Evolutionary conservation across 768 basidiomycete species (phyloP).

Genomic region (Auriculariales sp.): DNA sequence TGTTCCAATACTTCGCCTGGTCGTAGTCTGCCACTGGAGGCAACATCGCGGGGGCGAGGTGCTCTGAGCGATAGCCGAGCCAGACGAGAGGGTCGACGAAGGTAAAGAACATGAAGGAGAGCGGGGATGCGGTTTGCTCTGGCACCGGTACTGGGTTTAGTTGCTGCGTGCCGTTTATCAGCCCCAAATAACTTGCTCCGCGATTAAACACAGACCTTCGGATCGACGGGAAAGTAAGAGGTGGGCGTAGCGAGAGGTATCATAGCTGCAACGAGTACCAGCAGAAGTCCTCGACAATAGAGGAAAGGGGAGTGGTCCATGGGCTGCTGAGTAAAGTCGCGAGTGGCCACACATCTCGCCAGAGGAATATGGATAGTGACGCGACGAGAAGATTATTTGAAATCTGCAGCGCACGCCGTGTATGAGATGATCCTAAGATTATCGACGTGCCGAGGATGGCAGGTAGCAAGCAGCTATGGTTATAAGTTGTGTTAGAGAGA

Average conservation of each 20-base stretch:
- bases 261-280: slow-evolving; percentile 28
- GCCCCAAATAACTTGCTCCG: slow-evolving; percentile 14
- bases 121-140: slow-evolving; percentile 35
- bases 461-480: neutral
- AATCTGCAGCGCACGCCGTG: neutral
- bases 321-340: slow-evolving; percentile 37
- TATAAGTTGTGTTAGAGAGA: neutral
- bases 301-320: slow-evolving; percentile 31
- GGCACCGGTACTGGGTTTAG: slow-evolving; percentile 20
- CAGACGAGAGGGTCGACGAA: slow-evolving; percentile 41
- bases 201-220: slow-evolving; percentile 28
- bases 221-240: slow-evolving; percentile 42
- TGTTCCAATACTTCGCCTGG: slow-evolving; percentile 14
- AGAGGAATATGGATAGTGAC: slow-evolving; percentile 3
- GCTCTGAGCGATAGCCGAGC: slow-evolving; percentile 26
- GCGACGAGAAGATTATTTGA: neutral
- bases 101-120: slow-evolving; percentile 29
- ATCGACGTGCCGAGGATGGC: neutral
- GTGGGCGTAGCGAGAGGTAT: slow-evolving; percentile 44
- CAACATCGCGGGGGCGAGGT: slow-evolving; percentile 26
- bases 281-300: slow-evolving; percentile 38
- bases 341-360: slow-evolving; percentile 35
- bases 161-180: slow-evolving; percentile 13
- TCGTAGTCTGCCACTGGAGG: slow-evolving; percentile 36
- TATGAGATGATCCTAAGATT: neutral